Evolutionary conservation across 192 early-diverging fungal genomes (phyloP).

Genomic region (Dissophora ornata): DNA sequence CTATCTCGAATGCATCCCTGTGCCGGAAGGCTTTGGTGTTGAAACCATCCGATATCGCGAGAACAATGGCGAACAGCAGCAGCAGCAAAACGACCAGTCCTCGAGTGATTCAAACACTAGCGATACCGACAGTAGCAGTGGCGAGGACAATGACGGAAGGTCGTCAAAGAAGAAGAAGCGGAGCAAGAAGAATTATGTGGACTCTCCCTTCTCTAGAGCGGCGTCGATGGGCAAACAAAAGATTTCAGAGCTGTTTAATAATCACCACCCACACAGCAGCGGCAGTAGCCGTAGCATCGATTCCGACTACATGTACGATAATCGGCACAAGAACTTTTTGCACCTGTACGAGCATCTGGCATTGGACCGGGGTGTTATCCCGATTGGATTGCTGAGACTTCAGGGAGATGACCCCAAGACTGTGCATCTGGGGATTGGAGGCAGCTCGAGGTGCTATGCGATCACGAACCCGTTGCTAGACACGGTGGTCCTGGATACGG

Average conservation of each 20-base stretch:
- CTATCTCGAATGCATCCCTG: constrained; percentile 40
- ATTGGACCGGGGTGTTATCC: constrained; percentile 64
- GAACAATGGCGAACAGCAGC: not conserved
- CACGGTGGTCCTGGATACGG: constrained; percentile 63
- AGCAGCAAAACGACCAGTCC: not conserved
- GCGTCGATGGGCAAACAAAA: constrained; percentile 36
- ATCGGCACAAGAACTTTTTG: constrained; percentile 58
- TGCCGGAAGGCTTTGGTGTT: constrained; percentile 50
- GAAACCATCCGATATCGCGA: constrained; percentile 31
- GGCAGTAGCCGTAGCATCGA: constrained; percentile 20
- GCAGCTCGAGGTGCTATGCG: constrained; percentile 70
- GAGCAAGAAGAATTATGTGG: not conserved
- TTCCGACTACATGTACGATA: constrained; percentile 46
- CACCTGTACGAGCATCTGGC: constrained; percentile 67
- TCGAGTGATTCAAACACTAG: not conserved
- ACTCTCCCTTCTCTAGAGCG: constrained; percentile 2
- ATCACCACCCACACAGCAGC: not conserved
- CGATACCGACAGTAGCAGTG: constrained; percentile 5
- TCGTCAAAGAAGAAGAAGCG: constrained; percentile 8
- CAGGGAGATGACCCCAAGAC: constrained; percentile 54
- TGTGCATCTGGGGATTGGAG: constrained; percentile 54
- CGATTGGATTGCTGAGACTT: constrained; percentile 61
- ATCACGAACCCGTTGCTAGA: constrained; percentile 74
- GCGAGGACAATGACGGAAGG: not conserved
- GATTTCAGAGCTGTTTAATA: constrained; percentile 26